phyloP scores from a whole-genome alignment of 495 filamentous ascomycete species.

The Penicillium arizonense region DNA sequence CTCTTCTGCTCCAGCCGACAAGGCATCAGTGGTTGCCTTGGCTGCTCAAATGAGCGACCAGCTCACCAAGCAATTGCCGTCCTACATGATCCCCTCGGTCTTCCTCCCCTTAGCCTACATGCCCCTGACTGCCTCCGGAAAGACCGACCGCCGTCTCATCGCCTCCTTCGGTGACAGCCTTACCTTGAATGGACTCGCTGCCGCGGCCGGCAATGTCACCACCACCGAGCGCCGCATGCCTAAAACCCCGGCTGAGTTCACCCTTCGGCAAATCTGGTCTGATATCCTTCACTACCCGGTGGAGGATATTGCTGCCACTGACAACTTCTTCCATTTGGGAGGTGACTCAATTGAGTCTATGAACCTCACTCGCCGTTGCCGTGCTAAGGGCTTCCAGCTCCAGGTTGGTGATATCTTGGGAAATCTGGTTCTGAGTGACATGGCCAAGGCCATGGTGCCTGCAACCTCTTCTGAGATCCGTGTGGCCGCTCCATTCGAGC shows the following conservation, averaged over 20 bases:
- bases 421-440: conserved; percentile 32
- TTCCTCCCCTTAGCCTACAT: conserved; percentile 49
- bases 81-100: conserved; percentile 54
- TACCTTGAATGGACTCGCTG: conserved; percentile 11
- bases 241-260: conserved; percentile 16
- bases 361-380: conserved; percentile 9
- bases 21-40: conserved; percentile 4
- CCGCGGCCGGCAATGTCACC: conserved; percentile 12
- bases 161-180: conserved; percentile 12
- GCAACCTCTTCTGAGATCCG: conserved; percentile 4
- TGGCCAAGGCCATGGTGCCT: conserved; percentile 30
- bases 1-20: too few species aligned
- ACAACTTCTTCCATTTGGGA: conserved; percentile 54
- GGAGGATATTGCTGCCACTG: conserved; percentile 37
- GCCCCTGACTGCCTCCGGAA: conserved; percentile 49
- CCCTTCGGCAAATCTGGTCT: conserved; percentile 35
- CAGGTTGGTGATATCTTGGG: conserved; percentile 30
- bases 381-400: conserved; percentile 5
- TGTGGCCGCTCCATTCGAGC: conserved; percentile 8
- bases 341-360: conserved; percentile 61
- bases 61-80: conserved; percentile 16
- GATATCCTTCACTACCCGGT: conserved; percentile 24
- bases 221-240: conserved; percentile 1
- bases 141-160: conserved; percentile 52
- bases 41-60: conserved; percentile 2